A percentile compares a stretch with the other conserved stretches of the same genome.
Evolutionary conservation across 495 filamentous ascomycete species (phyloP).

Genomic region (Aspergillus cristatus): DNA sequence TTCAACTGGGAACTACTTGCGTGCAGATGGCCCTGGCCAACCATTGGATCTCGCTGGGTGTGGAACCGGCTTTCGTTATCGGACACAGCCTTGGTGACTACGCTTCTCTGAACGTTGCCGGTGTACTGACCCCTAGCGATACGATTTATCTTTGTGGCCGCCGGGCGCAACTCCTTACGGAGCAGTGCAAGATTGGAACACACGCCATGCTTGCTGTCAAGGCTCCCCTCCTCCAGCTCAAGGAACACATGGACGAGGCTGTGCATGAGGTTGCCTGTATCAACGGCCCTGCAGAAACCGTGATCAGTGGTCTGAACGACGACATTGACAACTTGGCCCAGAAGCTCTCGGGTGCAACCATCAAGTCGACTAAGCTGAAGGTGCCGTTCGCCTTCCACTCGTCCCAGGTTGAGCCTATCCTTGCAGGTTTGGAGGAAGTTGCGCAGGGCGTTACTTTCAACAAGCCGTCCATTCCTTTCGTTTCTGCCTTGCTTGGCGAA

Average conservation of each 20-base stretch:
- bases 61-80: conserved; percentile 65
- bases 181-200: conserved; percentile 59
- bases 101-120: conserved; percentile 67
- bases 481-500: conserved; percentile 58
- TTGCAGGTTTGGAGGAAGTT: conserved; percentile 51
- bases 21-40: conserved; percentile 80
- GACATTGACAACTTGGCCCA: conserved; percentile 50
- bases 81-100: conserved; percentile 77
- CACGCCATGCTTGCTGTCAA: conserved; percentile 50
- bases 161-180: conserved; percentile 61
- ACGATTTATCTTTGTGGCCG: conserved; percentile 63
- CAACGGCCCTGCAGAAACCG: conserved; percentile 34
- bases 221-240: conserved; percentile 19
- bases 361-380: conserved; percentile 57
- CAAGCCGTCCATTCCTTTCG: conserved; percentile 54
- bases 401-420: conserved; percentile 60
- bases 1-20: conserved; percentile 68
- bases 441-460: conserved; percentile 49
- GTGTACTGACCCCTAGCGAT: conserved; percentile 65
- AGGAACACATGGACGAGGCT: conserved; percentile 13
- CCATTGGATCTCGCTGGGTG: conserved; percentile 71
- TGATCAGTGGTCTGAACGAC: conserved; percentile 41
- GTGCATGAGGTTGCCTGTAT: conserved; percentile 39
- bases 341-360: conserved; percentile 39
- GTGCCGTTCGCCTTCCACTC: conserved; percentile 75